Conservation (phyloP, 805 yeast species). For the Myxozyma neotropica region DNA sequence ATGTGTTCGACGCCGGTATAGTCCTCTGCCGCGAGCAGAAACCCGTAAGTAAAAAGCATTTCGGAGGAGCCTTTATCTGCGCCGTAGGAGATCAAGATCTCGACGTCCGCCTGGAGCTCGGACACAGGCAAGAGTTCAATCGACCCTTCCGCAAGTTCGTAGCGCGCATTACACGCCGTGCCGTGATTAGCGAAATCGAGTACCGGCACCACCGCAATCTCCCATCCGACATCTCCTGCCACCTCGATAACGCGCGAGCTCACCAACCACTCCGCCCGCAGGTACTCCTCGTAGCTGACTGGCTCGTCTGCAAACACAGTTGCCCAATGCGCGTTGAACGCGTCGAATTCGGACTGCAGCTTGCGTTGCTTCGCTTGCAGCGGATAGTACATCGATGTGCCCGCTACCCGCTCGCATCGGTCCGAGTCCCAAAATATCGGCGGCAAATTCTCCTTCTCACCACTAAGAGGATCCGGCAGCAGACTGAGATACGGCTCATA, state of each 20-base stretch:
- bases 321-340: not conserved
- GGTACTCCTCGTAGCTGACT: conserved; percentile 37
- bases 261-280: conserved; percentile 44
- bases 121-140: conserved; percentile 11
- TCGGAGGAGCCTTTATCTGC: conserved; percentile 42
- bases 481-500: conserved; percentile 17
- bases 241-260: conserved; percentile 44
- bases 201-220: conserved; percentile 56
- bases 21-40: conserved; percentile 32
- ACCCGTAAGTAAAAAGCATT: conserved; percentile 47
- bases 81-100: conserved; percentile 46
- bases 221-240: conserved; percentile 24
- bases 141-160: conserved; percentile 47
- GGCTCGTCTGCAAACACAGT: conserved; percentile 9
- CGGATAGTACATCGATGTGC: conserved; percentile 26
- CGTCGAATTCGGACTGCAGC: conserved; percentile 5
- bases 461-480: conserved; percentile 16
- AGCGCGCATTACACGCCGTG: conserved; percentile 40
- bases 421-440: conserved; percentile 25
- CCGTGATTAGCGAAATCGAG: conserved; percentile 58
- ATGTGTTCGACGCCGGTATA: conserved; percentile 16
- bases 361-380: conserved; percentile 11
- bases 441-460: not conserved
- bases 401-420: not conserved
- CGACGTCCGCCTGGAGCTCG: conserved; percentile 36